Evolutionary conservation across 257 asterid genomes (phyloP).

Genomic region (Misopates orontium): DNA sequence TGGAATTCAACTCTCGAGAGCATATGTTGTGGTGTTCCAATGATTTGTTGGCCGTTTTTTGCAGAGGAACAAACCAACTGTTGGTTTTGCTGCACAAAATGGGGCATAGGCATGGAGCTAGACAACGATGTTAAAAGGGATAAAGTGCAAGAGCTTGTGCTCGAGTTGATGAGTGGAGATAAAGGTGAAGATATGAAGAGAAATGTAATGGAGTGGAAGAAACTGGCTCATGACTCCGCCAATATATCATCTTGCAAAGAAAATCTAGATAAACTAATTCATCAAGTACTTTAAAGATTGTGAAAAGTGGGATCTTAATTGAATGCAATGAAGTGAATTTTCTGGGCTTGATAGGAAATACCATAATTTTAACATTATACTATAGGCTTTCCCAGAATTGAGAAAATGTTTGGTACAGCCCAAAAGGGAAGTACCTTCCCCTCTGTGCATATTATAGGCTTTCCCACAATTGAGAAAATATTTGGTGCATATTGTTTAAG

Average conservation of each 20-base stretch:
- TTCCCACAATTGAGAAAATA: too few relatives aligned
- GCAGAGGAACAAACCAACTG: conserved; percentile 60
- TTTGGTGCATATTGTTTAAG: too few relatives aligned
- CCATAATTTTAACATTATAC: too few relatives aligned
- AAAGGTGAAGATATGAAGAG: conserved; percentile 40
- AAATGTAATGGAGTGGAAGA: conserved; percentile 40
- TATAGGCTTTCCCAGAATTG: too few relatives aligned
- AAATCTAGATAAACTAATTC: conserved; percentile 39
- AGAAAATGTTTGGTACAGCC: too few relatives aligned
- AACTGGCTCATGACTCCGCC: conserved; percentile 31
- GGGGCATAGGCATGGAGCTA: too few relatives aligned
- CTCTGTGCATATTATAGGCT: too few relatives aligned
- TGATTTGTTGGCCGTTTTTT: conserved; percentile 69
- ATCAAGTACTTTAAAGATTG: conserved; percentile 32
- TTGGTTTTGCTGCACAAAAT: conserved; percentile 41
- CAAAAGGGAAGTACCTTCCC: too few relatives aligned
- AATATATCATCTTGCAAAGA: conserved; percentile 14
- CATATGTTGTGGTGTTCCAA: conserved; percentile 48
- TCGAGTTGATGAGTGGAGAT: conserved; percentile 41
- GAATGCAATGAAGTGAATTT: too few relatives aligned
- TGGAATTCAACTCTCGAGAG: too few relatives aligned
- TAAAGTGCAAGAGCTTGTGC: conserved; percentile 42
- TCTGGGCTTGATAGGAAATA: too few relatives aligned
- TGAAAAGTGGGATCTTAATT: too few relatives aligned
- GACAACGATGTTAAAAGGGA: conserved; percentile 46